Conservation (phyloP, 1,284 basidiomycete species). For the Porodaedalea pini region DNA sequence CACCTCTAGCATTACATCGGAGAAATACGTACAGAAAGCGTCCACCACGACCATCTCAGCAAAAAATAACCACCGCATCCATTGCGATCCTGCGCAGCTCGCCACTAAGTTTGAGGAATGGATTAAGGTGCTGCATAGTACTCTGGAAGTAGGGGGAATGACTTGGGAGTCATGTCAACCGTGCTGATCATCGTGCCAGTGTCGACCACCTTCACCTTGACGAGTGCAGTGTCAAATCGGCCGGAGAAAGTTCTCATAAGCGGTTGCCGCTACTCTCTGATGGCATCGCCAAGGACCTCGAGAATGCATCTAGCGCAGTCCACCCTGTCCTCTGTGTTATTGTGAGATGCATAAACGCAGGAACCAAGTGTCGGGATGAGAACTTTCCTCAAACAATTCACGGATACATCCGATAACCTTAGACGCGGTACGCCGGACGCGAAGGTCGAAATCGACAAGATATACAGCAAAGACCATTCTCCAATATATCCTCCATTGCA, state of each 20-base stretch:
- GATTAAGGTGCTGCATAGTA: constrained; percentile 86
- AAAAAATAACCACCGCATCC: constrained; percentile 97
- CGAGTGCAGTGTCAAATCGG: constrained; percentile 83
- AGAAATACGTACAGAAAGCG: constrained; percentile 92
- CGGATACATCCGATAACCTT: constrained; percentile 94
- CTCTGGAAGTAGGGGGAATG: constrained; percentile 96
- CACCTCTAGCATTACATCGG: constrained; percentile 93
- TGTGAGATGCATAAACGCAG: constrained; percentile 86
- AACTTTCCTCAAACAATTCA: constrained; percentile 93
- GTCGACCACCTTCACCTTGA: constrained; percentile 90
- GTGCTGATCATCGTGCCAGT: constrained; percentile 98
- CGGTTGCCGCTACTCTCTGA: constrained; percentile 86
- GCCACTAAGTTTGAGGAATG: constrained; percentile 75
- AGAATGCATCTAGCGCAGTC: constrained; percentile 96
- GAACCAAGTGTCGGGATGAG: constrained; percentile 81
- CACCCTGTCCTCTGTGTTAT: constrained; percentile 90
- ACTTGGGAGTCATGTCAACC: constrained; percentile 93
- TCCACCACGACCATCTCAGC: constrained; percentile 97
- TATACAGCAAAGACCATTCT: constrained; percentile 94
- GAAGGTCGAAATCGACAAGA: constrained; percentile 78
- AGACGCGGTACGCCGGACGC: constrained; percentile 93
- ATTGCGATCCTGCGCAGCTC: constrained; percentile 97
- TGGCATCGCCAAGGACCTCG: constrained; percentile 87
- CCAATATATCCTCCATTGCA: constrained; percentile 95
- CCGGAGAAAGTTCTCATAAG: constrained; percentile 95